Base-by-base conservation (phyloP, 441 rosid species). In the Dalechampia spathulata region DNA sequence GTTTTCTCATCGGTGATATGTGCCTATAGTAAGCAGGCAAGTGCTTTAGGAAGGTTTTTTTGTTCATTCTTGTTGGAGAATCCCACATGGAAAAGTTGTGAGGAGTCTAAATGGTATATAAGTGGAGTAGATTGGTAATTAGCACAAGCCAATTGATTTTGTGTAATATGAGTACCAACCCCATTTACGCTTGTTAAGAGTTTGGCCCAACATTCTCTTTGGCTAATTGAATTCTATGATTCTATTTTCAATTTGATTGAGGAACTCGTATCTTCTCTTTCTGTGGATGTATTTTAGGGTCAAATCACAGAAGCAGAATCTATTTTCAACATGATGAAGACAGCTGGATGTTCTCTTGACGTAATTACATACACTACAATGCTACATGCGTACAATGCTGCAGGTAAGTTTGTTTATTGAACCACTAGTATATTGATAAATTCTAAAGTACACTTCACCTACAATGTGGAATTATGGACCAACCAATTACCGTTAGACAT, bases 21-120 rank as follows among this genome's bases (percentile, higher is more conserved):
- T 65, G 85, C 85, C 50, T 79, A 78, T 70, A 86, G 93, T 77
- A 82, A 79, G 73, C 84, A 82, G 91, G 96, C 74, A 82, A 70
- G 81, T 68, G 32, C 38, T 64, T 70, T 45, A 36, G 37, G 57
- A 57, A 60, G n/a, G n/a, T n/a, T n/a, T n/a, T n/a, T n/a, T n/a
- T n/a, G n/a, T n/a, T n/a, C n/a, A n/a, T n/a, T n/a, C n/a, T n/a
- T n/a, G n/a, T n/a, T n/a, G n/a, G n/a, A n/a, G n/a, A n/a, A n/a
- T n/a, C n/a, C n/a, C n/a, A n/a, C n/a, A n/a, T n/a, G n/a, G n/a
- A n/a, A n/a, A n/a, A n/a, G n/a, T n/a, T n/a, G n/a, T n/a, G n/a
- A n/a, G n/a, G n/a, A n/a, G n/a, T n/a, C n/a, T n/a, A n/a, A n/a
- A n/a, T n/a, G n/a, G n/a, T n/a, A n/a, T n/a, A n/a, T n/a, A n/a